Evolutionary conservation across 768 basidiomycete species (phyloP).

Genomic region (Psilocybe subaeruginosa): DNA sequence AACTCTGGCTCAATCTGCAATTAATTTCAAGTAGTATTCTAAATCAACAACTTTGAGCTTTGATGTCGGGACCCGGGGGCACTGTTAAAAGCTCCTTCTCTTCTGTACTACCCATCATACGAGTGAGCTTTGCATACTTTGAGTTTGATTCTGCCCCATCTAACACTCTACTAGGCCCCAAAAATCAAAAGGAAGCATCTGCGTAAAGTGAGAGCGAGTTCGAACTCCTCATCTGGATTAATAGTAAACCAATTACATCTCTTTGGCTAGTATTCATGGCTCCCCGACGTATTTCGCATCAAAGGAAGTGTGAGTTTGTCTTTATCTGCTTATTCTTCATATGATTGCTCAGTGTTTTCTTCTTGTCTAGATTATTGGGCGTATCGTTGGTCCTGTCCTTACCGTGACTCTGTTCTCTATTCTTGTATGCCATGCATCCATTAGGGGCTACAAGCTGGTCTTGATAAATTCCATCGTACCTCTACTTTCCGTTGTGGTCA

Average conservation of each 20-base stretch:
- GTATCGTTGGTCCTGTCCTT: slow-evolving; percentile 80
- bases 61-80: not conserved
- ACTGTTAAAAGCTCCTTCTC: slow-evolving; percentile 18
- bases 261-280: slow-evolving; percentile 20
- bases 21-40: too few species aligned
- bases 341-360: slow-evolving; percentile 7
- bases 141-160: too few species aligned
- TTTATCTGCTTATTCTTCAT: not conserved
- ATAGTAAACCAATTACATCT: not conserved
- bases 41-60: too few species aligned
- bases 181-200: slow-evolving; percentile 16
- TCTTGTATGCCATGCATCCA: slow-evolving; percentile 59
- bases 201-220: slow-evolving; percentile 10
- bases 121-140: slow-evolving; percentile 1
- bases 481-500: slow-evolving; percentile 85
- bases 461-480: slow-evolving; percentile 88
- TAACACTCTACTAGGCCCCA: slow-evolving; percentile 8
- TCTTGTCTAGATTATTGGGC: slow-evolving; percentile 59
- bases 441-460: slow-evolving; percentile 58
- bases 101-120: slow-evolving; percentile 14
- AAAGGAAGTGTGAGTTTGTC: slow-evolving; percentile 72
- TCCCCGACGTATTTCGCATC: slow-evolving; percentile 40
- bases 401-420: slow-evolving; percentile 81
- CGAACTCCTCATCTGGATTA: not conserved
- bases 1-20: too few species aligned